Base-by-base conservation (phyloP, 306 rosid species). In the Sphenostylis stenocarpa region DNA sequence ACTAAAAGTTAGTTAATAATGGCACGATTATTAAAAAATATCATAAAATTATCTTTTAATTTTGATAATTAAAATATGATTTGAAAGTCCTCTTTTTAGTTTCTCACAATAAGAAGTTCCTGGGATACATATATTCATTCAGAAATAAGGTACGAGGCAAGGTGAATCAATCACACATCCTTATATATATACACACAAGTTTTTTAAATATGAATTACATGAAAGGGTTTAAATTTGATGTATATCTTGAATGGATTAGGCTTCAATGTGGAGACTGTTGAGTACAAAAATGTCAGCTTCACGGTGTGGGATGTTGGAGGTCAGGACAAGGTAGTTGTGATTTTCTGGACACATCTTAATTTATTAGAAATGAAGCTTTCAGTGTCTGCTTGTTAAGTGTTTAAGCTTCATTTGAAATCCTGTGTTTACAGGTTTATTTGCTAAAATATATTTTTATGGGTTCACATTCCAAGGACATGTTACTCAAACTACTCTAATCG, bases 281-380 rank as follows among this genome's bases (percentile, higher is more conserved):
- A 93, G 43, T 89, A 93, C 90, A 93, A 93, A 81, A 89, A 91
- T 84, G 91, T 93, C 39, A 89, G 93, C 86, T 93, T 91, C 86
- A 93, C 97, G 20, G 97, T 93, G 1, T 93, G 97, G 97, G 97
- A 93, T 76, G 96, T 93, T 1, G 98, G 98, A 88, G 97, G 98
- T 51, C 98, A 91, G 52, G 97, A 93, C 72, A 91, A 89, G 93
- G 96, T 91, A 16, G 29, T 38, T 15, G 1, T 65, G 56, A 69
- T 58, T 77, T 48, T 33, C 72, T 41, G 45, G 47, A 26, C n/a
- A 19, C 28, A 51, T 70, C 67, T 38, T 48, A 76, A 34, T 52
- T 71, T 26, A 36, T 76, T 13, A 24, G 21, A 4, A 52, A 15
- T 23, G n/a, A 56, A 24, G 17, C 36, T 52, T 8, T 20, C 16